Conservation (phyloP, 805 yeast species). For the Barnettozyma vustinii region DNA sequence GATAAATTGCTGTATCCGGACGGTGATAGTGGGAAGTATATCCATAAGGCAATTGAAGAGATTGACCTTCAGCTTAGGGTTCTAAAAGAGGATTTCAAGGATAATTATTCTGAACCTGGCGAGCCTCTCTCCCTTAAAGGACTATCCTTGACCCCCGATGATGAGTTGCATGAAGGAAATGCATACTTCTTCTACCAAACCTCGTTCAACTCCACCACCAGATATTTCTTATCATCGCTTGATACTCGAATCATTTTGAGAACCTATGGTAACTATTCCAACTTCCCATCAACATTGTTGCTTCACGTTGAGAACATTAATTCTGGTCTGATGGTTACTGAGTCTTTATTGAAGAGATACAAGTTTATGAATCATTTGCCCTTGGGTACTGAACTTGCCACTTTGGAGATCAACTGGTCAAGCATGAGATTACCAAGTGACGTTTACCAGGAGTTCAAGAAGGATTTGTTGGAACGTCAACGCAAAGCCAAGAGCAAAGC, state of each 20-base stretch:
- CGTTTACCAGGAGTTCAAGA: slow-evolving; percentile 40
- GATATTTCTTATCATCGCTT: slow-evolving; percentile 67
- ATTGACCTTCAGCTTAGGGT: slow-evolving; percentile 43
- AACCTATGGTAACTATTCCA: slow-evolving; percentile 54
- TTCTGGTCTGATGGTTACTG: slow-evolving; percentile 58
- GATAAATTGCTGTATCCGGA: slow-evolving; percentile 60
- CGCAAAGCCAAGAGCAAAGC: slow-evolving; percentile 43
- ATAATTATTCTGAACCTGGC: slow-evolving; percentile 18
- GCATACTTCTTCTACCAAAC: slow-evolving; percentile 77
- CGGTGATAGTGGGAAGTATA: slow-evolving; percentile 39
- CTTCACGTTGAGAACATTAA: slow-evolving; percentile 65
- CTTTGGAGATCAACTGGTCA: slow-evolving; percentile 83
- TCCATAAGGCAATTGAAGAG: slow-evolving; percentile 47
- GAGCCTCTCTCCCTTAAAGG: slow-evolving; percentile 13
- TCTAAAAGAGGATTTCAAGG: slow-evolving; percentile 31
- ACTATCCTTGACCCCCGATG: slow-evolving; percentile 12
- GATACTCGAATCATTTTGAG: slow-evolving; percentile 71
- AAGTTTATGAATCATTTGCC: slow-evolving; percentile 83
- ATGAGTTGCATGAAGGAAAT: slow-evolving; percentile 30
- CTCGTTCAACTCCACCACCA: slow-evolving; percentile 58
- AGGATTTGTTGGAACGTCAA: slow-evolving; percentile 54
- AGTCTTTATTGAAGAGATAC: slow-evolving; percentile 49
- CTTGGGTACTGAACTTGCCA: slow-evolving; percentile 75
- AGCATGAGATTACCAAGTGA: slow-evolving; percentile 36
- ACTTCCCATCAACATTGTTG: slow-evolving; percentile 62